Evolutionary conservation across 176 grass and related monocot genomes (phyloP).

Genomic region (Chloris gayana): DNA sequence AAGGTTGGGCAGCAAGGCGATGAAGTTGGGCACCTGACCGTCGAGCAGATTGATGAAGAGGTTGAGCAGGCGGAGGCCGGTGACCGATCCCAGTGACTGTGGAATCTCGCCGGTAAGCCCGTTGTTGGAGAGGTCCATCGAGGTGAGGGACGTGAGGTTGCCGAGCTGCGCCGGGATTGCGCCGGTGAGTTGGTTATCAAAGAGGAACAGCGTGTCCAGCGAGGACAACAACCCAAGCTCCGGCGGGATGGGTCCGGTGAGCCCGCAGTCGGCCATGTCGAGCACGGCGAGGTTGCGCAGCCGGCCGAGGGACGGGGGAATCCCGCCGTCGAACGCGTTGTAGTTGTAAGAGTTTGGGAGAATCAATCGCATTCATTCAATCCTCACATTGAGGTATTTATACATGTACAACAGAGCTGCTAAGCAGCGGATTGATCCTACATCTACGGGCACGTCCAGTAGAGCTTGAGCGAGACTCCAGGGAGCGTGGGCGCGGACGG

Average conservation of each 20-base stretch:
- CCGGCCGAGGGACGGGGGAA: slow-evolving; percentile 61
- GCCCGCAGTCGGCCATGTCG: slow-evolving; percentile 78
- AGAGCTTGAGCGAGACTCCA: no score
- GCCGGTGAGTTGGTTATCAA: slow-evolving; percentile 75
- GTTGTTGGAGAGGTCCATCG: slow-evolving; percentile 97
- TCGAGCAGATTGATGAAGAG: slow-evolving; percentile 91
- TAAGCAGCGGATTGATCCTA: no score
- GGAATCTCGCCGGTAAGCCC: slow-evolving; percentile 86
- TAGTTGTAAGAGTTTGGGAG: no score
- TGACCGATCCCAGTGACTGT: slow-evolving; percentile 47
- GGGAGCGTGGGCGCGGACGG: no score
- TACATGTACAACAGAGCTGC: no score
- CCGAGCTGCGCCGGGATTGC: slow-evolving; percentile 66
- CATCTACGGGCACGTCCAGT: no score
- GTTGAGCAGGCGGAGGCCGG: slow-evolving; percentile 69
- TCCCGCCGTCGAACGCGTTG: slow-evolving; percentile 72
- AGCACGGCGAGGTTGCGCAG: slow-evolving; percentile 53
- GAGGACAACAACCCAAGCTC: slow-evolving; percentile 61
- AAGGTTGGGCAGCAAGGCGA: slow-evolving; percentile 59
- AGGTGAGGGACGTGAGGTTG: slow-evolving; percentile 60
- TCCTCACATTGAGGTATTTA: no score
- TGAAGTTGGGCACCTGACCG: slow-evolving; percentile 74
- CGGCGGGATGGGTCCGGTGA: slow-evolving; percentile 54
- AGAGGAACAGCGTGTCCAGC: slow-evolving; percentile 83
- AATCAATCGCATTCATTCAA: no score